Conservation (phyloP, 352 stramenopile species). For the Peronospora destructor region DNA sequence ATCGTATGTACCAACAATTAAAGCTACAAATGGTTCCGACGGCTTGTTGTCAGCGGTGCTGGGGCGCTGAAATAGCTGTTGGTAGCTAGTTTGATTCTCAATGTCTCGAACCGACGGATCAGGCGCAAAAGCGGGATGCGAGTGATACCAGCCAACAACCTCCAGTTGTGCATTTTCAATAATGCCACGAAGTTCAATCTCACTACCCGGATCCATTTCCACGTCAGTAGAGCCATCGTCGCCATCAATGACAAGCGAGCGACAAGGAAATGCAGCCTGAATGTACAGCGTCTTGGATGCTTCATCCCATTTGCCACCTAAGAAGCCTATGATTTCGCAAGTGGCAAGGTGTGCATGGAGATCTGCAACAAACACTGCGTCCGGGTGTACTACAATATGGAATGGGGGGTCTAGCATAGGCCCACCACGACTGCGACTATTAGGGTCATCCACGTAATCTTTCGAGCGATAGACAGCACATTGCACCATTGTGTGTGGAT, state of each 20-base stretch:
- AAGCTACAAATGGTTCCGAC: slow-evolving; percentile 88
- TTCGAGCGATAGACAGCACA: slow-evolving; percentile 58
- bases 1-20: slow-evolving; percentile 93
- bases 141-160: slow-evolving; percentile 94
- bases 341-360: slow-evolving; percentile 89
- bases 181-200: slow-evolving; percentile 87
- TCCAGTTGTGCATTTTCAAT: slow-evolving; percentile 85
- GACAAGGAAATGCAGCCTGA: slow-evolving; percentile 90
- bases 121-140: slow-evolving; percentile 89
- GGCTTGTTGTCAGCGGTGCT: slow-evolving; percentile 19
- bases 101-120: slow-evolving; percentile 91
- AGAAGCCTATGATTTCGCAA: slow-evolving; percentile 92
- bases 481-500: slow-evolving; percentile 84
- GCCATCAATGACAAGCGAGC: slow-evolving; percentile 81
- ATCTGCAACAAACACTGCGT: slow-evolving; percentile 88
- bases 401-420: slow-evolving; percentile 72
- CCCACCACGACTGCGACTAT: slow-evolving; percentile 40
- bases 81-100: slow-evolving; percentile 91
- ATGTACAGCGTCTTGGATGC: slow-evolving; percentile 83
- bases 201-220: slow-evolving; percentile 91
- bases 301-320: slow-evolving; percentile 87
- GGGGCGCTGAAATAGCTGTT: slow-evolving; percentile 80
- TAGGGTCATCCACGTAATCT: slow-evolving; percentile 29
- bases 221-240: slow-evolving; percentile 90
- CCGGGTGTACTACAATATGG: slow-evolving; percentile 81